Conservation (phyloP, 2,329 filamentous ascomycete genomes). For the Lecanicillium sp. region DNA sequence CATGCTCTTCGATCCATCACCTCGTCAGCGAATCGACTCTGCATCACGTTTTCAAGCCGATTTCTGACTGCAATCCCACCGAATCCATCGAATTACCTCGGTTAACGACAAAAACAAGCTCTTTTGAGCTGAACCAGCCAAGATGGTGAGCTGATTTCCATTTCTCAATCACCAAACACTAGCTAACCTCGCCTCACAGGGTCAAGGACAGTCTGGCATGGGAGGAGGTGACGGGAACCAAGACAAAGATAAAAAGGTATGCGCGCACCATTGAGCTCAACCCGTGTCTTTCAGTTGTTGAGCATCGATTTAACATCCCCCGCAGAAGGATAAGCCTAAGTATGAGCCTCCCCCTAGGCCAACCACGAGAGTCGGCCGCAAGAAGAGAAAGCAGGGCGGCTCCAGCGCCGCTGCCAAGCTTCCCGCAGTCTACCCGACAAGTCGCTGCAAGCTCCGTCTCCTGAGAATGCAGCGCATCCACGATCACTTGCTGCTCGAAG, state of each 20-base stretch:
- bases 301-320: constrained; percentile 13
- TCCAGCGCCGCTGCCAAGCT: constrained; percentile 94
- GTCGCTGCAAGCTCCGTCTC: constrained; percentile 93
- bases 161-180: not conserved
- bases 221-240: constrained; percentile 72
- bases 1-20: constrained; percentile 17
- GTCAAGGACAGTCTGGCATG: constrained; percentile 82
- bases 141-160: constrained; percentile 23
- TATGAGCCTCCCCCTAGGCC: constrained; percentile 97
- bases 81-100: not conserved
- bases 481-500: constrained; percentile 91
- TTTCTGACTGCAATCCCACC: constrained; percentile 5
- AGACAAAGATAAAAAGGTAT: constrained; percentile 90
- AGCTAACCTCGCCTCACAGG: constrained; percentile 37
- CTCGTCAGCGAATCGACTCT: constrained; percentile 15
- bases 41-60: constrained; percentile 11
- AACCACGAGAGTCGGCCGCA: constrained; percentile 91
- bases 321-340: constrained; percentile 98
- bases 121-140: constrained; percentile 21
- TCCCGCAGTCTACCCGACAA: constrained; percentile 86
- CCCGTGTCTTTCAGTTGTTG: not conserved
- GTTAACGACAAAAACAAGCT: constrained; percentile 11
- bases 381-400: constrained; percentile 94
- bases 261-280: constrained; percentile 7
- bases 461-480: constrained; percentile 98